Conservation (phyloP, 495 filamentous ascomycete genomes). For the Stereocaulon alpinum region DNA sequence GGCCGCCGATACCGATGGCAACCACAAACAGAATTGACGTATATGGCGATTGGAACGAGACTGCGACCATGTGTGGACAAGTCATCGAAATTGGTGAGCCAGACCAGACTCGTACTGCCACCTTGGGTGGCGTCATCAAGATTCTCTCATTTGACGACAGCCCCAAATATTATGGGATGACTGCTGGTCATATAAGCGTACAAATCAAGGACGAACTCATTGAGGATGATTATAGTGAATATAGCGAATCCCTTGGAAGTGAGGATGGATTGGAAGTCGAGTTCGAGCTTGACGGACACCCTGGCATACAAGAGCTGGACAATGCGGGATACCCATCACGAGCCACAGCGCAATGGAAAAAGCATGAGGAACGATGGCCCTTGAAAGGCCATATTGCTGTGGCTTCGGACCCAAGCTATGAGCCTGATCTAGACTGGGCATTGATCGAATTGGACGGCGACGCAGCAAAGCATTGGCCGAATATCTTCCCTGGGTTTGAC, state of each 20-base stretch:
- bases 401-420: neutral
- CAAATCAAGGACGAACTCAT: neutral
- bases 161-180: conserved; percentile 1
- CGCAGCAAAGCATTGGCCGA: neutral
- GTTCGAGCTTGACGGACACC: neutral
- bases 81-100: neutral
- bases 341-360: neutral
- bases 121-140: conserved; percentile 20
- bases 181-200: conserved; percentile 2
- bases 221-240: neutral
- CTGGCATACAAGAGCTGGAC: neutral
- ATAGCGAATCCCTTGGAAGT: neutral
- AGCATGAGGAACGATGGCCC: neutral
- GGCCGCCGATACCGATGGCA: conserved; percentile 12
- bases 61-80: neutral
- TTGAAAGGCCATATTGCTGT: neutral
- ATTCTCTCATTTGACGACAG: neutral
- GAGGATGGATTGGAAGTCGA: conserved; percentile 3
- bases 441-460: neutral
- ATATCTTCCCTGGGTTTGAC: neutral
- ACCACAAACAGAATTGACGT: neutral
- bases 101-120: conserved; percentile 11
- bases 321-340: neutral
- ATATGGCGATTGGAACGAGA: neutral
- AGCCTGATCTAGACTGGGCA: conserved; percentile 2